These are phyloP conservation scores for Penicillium sp. DNA, from an alignment of 2,329 filamentous ascomycete genomes.

Conservation along the genomic window DNA sequence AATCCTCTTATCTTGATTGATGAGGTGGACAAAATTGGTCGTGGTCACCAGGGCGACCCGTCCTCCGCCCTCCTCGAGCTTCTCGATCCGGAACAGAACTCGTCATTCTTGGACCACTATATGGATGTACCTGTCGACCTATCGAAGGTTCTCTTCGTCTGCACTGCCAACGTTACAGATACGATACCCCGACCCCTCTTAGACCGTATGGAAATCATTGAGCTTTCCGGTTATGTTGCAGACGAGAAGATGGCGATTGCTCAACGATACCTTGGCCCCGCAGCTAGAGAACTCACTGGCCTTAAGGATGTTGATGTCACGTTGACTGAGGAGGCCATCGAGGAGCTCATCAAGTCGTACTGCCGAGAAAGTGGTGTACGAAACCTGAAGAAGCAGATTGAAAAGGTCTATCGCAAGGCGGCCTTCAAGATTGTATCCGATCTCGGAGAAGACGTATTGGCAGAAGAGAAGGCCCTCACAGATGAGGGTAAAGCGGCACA, in stretches of 20 bases:
- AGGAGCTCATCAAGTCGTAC: conserved; percentile 98
- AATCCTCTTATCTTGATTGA: conserved; percentile 97
- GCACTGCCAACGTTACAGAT: conserved; percentile 98
- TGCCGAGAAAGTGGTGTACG: conserved; percentile 96
- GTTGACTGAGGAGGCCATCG: conserved; percentile 84
- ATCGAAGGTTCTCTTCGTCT: conserved; percentile 97
- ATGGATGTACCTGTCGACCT: conserved; percentile 97
- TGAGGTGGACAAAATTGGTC: conserved; percentile 97
- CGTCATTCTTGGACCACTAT: conserved; percentile 96
- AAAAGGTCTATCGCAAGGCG: conserved; percentile 97
- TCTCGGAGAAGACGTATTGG: conserved; percentile 80
- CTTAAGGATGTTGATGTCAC: conserved; percentile 88
- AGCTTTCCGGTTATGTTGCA: conserved; percentile 92
- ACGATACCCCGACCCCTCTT: conserved; percentile 93
- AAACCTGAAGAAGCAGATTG: conserved; percentile 98
- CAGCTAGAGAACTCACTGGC: conserved; percentile 92
- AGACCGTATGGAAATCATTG: conserved; percentile 97
- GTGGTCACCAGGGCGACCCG: conserved; percentile 94
- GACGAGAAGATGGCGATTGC: conserved; percentile 99
- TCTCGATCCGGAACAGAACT: conserved; percentile 96
- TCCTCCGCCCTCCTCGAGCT: conserved; percentile 92
- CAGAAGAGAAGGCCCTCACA: conserved; percentile 81
- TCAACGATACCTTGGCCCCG: conserved; percentile 86
- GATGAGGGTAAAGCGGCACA: conserved; percentile 82
- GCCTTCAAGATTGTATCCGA: conserved; percentile 97